Conservation (phyloP, 2,329 filamentous ascomycete genomes). For the Penicillium digitatum region DNA sequence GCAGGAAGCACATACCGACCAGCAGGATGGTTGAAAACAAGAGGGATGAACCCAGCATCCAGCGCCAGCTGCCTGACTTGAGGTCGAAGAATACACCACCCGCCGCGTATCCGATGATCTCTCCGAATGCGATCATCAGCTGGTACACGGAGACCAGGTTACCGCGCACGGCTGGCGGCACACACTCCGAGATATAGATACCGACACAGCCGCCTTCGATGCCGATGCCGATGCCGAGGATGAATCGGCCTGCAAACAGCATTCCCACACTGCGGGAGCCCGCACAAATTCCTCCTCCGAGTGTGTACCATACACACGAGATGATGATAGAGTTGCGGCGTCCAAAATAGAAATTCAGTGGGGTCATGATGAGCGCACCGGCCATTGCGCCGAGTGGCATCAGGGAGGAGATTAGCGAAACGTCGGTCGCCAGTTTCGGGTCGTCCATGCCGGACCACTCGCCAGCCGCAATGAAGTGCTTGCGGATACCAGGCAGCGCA, state of each 20-base stretch:
- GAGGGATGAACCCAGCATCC: slow-evolving; percentile 67
- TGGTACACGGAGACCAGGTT: not conserved
- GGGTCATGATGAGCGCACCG: not conserved
- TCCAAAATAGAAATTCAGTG: not conserved
- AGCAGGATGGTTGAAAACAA: slow-evolving; percentile 64
- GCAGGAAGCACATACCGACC: slow-evolving; percentile 37
- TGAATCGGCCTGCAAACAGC: not conserved
- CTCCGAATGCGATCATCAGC: not conserved
- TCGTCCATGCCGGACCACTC: not conserved
- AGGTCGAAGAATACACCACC: slow-evolving; percentile 61
- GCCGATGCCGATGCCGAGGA: not conserved
- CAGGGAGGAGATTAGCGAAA: not conserved
- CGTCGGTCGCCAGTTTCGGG: not conserved
- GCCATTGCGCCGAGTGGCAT: not conserved
- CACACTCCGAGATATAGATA: not conserved
- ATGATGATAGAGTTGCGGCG: not conserved
- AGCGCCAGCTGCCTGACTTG: slow-evolving; percentile 68
- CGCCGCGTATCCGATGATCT: not conserved
- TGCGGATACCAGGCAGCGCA: not conserved
- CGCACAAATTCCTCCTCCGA: not conserved
- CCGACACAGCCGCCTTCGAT: not conserved
- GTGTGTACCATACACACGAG: not conserved
- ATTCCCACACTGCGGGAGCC: not conserved
- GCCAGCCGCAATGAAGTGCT: not conserved
- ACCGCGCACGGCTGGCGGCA: not conserved